phyloP scores from a whole-genome alignment of 192 early-diverging fungal genomes.

The Chytriomyces hyalinus region DNA sequence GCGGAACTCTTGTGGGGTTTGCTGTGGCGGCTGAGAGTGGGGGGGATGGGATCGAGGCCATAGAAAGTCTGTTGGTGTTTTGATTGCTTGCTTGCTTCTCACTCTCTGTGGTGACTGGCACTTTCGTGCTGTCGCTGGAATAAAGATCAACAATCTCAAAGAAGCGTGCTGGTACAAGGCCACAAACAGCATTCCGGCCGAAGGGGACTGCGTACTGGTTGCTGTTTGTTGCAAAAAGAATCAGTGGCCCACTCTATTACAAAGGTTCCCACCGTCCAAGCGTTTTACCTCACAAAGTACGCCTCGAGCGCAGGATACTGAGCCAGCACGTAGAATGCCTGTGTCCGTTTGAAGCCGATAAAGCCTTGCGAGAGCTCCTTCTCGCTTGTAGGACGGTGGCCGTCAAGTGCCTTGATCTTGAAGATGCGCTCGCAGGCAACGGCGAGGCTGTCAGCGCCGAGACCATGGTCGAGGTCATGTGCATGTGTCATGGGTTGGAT shows the following conservation, averaged over 20 bases:
- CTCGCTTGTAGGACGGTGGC: slow-evolving; percentile 17
- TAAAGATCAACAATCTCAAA: slow-evolving; percentile 30
- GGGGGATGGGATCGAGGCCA: not conserved
- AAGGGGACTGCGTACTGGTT: slow-evolving; percentile 38
- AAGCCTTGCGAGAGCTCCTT: slow-evolving; percentile 23
- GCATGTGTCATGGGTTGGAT: too few species aligned
- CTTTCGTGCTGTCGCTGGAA: slow-evolving; percentile 24
- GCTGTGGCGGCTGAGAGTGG: not conserved
- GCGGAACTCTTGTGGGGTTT: not conserved
- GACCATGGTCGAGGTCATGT: too few species aligned
- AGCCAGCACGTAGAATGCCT: slow-evolving; percentile 34
- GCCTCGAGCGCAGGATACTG: slow-evolving; percentile 32
- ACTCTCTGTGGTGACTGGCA: slow-evolving; percentile 14
- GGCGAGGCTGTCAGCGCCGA: too few species aligned
- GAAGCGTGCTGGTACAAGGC: slow-evolving; percentile 26
- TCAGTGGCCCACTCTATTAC: not conserved
- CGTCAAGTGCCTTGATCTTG: slow-evolving; percentile 31
- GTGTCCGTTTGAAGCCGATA: slow-evolving; percentile 20
- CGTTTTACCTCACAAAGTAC: slow-evolving; percentile 31
- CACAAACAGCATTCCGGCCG: slow-evolving; percentile 24
- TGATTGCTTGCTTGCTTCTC: not conserved
- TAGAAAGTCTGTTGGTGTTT: not conserved
- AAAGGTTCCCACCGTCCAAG: not conserved
- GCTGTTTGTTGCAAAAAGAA: slow-evolving; percentile 11
- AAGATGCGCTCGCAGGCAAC: slow-evolving; percentile 35